Base-by-base conservation (phyloP, 352 stramenopile genomes). In the Pythium aquatile region DNA sequence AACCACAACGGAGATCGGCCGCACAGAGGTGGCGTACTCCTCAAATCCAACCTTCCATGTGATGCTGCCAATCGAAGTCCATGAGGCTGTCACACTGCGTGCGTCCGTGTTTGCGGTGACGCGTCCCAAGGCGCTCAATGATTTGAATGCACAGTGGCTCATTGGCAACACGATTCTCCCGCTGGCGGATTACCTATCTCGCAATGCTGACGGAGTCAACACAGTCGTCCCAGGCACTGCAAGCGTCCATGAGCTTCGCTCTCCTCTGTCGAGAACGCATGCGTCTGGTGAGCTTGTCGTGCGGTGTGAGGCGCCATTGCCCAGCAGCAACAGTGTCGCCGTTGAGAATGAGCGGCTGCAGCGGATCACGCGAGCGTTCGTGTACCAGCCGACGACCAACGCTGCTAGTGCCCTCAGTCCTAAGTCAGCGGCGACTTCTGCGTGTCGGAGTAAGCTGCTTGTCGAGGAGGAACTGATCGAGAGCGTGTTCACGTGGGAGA, bases 401-500 rank as follows among this genome's bases (percentile, higher is more conserved):
- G 69, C 61, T 7, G 67, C 68, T 0, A 78, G 61, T 35, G 32
- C 3, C 3, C 37, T 44, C 11, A 60, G 35, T 37, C 44, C 54
- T 20, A 66, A 63, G 33, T 54, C 47, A 30, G 5, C 37, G 10
- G 30, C 37, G 14, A 24, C 54, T 20, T 29, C 47, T 5, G 14
- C 48, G 35, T 24, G 51, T 28, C 58, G 57, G 10, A 69, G 68
- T 11, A 94, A 94, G 66, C 74, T 92, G 42, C 69, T 95, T 26
- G 79, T 92, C 1, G 86, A 95, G 74, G 86, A 95, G 77, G 86
- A 93, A 63, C 63, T 95, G 16, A 85, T 95, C 28, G 86, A 95
- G 63, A 95, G 86, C 58, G 84, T 92, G n/a, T 95, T 88, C 61
- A 95, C 86, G 44, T 95, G 84, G 84, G 83, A 93, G 58, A 86